These are phyloP conservation scores for Sarcodon aspratus DNA, from an alignment of 768 basidiomycete species.

Conservation along the genomic window DNA sequence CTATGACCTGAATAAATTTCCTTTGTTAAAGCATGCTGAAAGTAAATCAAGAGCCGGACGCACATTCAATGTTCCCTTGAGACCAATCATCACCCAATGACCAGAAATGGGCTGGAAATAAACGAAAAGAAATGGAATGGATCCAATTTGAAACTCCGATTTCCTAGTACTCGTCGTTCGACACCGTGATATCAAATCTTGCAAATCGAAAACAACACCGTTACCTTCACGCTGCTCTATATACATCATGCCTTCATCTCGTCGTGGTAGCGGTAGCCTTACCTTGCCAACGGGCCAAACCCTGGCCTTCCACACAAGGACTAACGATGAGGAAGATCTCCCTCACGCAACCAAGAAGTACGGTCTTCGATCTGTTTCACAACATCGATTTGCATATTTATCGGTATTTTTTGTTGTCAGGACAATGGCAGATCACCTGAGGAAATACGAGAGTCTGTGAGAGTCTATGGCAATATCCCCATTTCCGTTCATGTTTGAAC, in stretches of 20 bases:
- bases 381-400: constrained; percentile 2
- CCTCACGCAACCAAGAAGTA: constrained; percentile 94
- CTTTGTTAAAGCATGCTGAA: not conserved
- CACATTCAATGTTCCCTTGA: constrained; percentile 86
- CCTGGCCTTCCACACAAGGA: constrained; percentile 79
- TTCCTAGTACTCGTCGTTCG: no score
- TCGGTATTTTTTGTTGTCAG: constrained; percentile 22
- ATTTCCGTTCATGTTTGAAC: no score
- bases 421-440: constrained; percentile 89
- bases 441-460: constrained; percentile 81
- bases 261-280: constrained; percentile 70
- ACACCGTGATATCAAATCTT: no score
- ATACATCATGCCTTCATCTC: constrained; percentile 47
- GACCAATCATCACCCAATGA: constrained; percentile 67
- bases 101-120: no score
- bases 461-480: constrained; percentile 20
- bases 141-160: no score
- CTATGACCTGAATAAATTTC: constrained; percentile 62
- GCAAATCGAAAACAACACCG: no score
- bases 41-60: constrained; percentile 10
- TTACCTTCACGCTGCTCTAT: not conserved
- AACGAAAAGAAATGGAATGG: no score
- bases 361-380: constrained; percentile 10
- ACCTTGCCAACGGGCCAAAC: constrained; percentile 66
- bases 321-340: constrained; percentile 76